A percentile compares a stretch with the other conserved stretches of the same genome.
phyloP scores from a whole-genome alignment of 306 rosid species.

The Cyamopsis tetragonoloba region DNA sequence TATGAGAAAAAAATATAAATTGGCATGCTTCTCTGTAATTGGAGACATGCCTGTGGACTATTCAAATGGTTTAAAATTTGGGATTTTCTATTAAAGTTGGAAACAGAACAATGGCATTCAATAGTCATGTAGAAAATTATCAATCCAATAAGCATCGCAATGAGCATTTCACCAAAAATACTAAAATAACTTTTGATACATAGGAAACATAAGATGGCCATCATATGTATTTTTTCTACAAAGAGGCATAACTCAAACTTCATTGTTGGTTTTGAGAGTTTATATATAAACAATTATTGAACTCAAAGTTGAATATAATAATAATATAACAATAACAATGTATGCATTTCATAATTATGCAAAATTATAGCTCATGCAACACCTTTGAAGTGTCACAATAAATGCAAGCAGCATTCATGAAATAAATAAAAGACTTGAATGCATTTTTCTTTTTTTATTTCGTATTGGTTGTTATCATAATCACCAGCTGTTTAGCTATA shows the following conservation, averaged over 20 bases:
- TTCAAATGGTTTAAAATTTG: not conserved
- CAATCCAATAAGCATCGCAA: not conserved
- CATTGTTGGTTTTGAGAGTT: not conserved
- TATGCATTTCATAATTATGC: not conserved
- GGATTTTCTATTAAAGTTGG: not conserved
- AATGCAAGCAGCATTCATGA: not conserved
- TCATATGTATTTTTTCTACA: not conserved
- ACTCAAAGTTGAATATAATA: not conserved
- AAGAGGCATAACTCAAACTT: not conserved
- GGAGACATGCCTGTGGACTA: conserved; percentile 13
- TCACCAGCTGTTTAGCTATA: not conserved
- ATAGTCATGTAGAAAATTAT: conserved; percentile 13
- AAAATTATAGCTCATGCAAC: not conserved
- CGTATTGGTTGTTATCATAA: not conserved
- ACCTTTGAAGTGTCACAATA: not conserved
- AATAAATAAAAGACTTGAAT: not conserved
- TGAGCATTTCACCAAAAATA: not conserved
- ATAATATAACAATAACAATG: not conserved
- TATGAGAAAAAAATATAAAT: conserved; percentile 11
- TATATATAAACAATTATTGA: not conserved
- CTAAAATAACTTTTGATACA: not conserved
- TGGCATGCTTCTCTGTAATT: not conserved
- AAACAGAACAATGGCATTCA: not conserved
- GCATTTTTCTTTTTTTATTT: not conserved
- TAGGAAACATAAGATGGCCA: not conserved